Percentiles rank a stretch among this genome's conserved stretches.
These are phyloP conservation scores for Cercospora brassicicola DNA, from an alignment of 2,329 filamentous ascomycete genomes.

Conservation along the genomic window DNA sequence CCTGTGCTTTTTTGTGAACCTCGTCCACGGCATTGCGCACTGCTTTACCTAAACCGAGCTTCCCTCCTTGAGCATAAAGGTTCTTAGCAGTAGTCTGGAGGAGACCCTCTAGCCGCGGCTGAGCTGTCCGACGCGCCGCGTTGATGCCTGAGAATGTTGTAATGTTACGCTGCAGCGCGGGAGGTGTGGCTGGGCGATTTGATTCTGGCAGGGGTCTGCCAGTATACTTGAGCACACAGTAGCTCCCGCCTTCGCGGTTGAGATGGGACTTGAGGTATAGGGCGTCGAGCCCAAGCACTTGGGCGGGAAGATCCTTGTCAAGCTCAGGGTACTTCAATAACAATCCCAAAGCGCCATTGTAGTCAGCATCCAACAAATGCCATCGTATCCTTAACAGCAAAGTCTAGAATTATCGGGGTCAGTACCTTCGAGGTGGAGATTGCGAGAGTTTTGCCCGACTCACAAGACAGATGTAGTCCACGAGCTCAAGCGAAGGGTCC, in stretches of 20 bases:
- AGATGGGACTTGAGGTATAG: slow-evolving; percentile 70
- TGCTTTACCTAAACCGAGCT: slow-evolving; percentile 75
- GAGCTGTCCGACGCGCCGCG: slow-evolving; percentile 37
- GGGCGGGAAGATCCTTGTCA: slow-evolving; percentile 36
- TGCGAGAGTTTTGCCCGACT: background rate
- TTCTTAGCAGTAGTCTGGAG: slow-evolving; percentile 75
- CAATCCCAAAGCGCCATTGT: slow-evolving; percentile 77
- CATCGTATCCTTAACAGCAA: slow-evolving; percentile 92
- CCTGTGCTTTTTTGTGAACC: slow-evolving; percentile 72
- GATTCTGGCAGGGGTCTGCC: slow-evolving; percentile 42
- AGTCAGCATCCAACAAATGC: slow-evolving; percentile 83
- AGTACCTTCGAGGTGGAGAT: background rate
- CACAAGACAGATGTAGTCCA: slow-evolving; percentile 84
- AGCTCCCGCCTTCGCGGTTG: slow-evolving; percentile 60
- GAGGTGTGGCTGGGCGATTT: slow-evolving; percentile 37
- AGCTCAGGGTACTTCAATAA: slow-evolving; percentile 79
- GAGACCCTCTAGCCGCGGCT: slow-evolving; percentile 62
- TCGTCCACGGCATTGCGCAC: slow-evolving; percentile 80
- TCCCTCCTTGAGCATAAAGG: slow-evolving; percentile 71
- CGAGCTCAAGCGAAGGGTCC: slow-evolving; percentile 73
- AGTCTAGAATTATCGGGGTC: slow-evolving; percentile 38
- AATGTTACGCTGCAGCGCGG: slow-evolving; percentile 38
- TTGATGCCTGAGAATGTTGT: slow-evolving; percentile 36
- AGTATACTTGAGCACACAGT: slow-evolving; percentile 71
- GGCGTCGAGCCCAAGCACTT: slow-evolving; percentile 75